phyloP scores from a whole-genome alignment of 1,284 basidiomycete genomes.

The Schizopora paradoxa region DNA sequence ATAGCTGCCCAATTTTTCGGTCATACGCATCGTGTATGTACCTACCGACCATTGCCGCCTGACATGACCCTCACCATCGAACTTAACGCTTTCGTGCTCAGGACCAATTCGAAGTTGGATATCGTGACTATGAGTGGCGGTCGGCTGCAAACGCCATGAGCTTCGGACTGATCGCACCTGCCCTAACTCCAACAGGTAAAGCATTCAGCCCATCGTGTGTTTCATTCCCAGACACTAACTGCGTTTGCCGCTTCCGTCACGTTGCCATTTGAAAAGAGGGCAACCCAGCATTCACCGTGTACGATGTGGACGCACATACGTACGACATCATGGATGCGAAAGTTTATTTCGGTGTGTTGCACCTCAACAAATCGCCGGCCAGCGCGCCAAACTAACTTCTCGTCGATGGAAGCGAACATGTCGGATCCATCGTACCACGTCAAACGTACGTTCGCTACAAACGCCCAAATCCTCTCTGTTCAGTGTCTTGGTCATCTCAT shows the following conservation, averaged over 20 bases:
- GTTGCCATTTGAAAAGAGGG: conserved; percentile 29
- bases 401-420: conserved; percentile 30
- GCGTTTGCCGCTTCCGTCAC: neutral
- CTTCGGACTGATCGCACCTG: conserved; percentile 45
- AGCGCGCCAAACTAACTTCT: neutral
- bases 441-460: conserved; percentile 27
- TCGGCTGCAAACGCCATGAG: conserved; percentile 45
- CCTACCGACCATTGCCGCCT: neutral
- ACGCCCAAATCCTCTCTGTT: neutral
- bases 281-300: conserved; percentile 48
- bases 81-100: conserved; percentile 4
- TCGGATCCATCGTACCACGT: conserved; percentile 34
- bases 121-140: conserved; percentile 46
- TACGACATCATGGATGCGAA: conserved; percentile 47
- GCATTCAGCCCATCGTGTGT: conserved; percentile 1
- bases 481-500: neutral
- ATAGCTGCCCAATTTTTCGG: conserved; percentile 50
- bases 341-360: conserved; percentile 35
- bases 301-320: conserved; percentile 49
- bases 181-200: conserved; percentile 50
- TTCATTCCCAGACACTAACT: neutral
- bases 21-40: conserved; percentile 35
- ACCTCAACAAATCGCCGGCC: neutral
- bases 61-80: neutral
- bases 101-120: conserved; percentile 56